These are phyloP conservation scores for Penicillium corylophilum DNA, from an alignment of 2,329 filamentous ascomycete species.

Conservation along the genomic window DNA sequence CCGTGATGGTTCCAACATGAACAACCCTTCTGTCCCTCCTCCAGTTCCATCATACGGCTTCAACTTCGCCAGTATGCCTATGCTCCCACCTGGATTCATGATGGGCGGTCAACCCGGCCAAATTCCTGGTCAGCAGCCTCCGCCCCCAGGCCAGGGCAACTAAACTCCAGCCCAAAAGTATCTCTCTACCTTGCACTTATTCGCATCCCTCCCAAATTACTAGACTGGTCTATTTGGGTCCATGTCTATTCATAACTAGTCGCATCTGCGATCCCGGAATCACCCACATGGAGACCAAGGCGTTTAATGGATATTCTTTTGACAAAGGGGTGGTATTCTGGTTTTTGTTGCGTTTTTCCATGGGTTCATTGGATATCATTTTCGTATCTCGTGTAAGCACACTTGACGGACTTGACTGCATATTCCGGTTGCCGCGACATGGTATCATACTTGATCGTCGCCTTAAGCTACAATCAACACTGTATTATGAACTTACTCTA, in stretches of 20 bases:
- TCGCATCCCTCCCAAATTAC: background rate
- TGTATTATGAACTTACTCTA: background rate
- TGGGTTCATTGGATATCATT: background rate
- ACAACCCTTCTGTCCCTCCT: conserved; percentile 52
- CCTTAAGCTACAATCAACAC: background rate
- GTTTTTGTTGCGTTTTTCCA: conserved; percentile 1
- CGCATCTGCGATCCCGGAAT: conserved; percentile 7
- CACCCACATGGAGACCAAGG: background rate
- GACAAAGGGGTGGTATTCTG: conserved; percentile 5
- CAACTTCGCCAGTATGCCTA: conserved; percentile 50
- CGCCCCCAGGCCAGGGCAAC: conserved; percentile 39
- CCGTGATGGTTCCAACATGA: conserved; percentile 39
- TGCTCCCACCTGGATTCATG: conserved; percentile 51
- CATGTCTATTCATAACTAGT: conserved; percentile 9
- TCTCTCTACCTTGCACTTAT: background rate
- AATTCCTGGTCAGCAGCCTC: conserved; percentile 34
- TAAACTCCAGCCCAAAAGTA: conserved; percentile 8
- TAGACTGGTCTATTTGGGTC: conserved; percentile 8
- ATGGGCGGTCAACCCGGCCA: conserved; percentile 39
- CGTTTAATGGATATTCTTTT: conserved; percentile 5
- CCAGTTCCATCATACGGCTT: conserved; percentile 58
- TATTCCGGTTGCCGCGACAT: background rate
- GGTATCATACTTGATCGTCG: background rate
- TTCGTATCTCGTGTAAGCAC: background rate
- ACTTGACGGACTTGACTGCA: background rate